Evolutionary conservation across 345 rosid species (phyloP).

Genomic region (Eucalyptus dawsonii): DNA sequence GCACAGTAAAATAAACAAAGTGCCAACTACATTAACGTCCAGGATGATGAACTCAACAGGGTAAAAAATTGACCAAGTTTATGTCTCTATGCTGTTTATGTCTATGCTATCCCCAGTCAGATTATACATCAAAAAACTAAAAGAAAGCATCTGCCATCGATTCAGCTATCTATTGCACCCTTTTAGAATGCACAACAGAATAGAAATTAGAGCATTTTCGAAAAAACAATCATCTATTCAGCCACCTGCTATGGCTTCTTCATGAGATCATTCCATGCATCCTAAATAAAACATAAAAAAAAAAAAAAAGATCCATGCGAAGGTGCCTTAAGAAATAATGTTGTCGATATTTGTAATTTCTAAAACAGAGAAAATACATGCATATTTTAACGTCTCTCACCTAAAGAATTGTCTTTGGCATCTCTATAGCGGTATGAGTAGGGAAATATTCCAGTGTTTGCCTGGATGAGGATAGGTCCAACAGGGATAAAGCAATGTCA

Average conservation of each 20-base stretch:
- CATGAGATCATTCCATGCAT: neutral
- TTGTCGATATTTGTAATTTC: neutral
- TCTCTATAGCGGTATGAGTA: constrained; percentile 29
- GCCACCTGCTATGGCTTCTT: neutral
- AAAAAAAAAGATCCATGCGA: neutral
- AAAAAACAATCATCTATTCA: neutral
- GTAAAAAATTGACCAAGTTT: neutral
- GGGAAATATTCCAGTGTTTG: constrained; percentile 71
- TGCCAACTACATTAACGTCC: neutral
- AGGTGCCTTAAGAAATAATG: neutral
- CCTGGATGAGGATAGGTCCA: constrained; percentile 21
- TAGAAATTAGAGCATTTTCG: neutral
- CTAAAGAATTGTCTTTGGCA: constrained; percentile 44
- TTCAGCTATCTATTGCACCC: neutral
- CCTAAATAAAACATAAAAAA: neutral
- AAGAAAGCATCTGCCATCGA: neutral
- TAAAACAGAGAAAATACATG: neutral
- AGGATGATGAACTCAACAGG: neutral
- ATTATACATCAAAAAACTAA: neutral
- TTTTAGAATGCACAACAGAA: neutral
- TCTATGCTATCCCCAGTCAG: neutral
- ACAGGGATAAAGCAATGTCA: neutral
- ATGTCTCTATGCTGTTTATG: neutral
- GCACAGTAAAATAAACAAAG: neutral
- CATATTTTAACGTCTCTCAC: constrained; percentile 20